Evolutionary conservation across 2,329 filamentous ascomycete genomes (phyloP).

Genomic region (Fusarium sp.): DNA sequence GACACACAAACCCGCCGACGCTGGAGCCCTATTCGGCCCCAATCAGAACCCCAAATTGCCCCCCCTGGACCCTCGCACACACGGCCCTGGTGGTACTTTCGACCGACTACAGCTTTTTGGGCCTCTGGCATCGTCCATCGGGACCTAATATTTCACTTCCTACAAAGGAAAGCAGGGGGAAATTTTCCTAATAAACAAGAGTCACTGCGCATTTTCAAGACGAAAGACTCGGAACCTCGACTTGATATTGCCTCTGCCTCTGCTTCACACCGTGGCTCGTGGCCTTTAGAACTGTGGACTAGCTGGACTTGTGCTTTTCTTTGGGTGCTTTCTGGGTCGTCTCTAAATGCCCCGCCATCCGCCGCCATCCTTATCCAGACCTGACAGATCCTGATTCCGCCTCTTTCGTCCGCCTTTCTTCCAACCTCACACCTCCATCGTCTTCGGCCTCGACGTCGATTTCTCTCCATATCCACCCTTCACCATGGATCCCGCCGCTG

Average conservation of each 20-base stretch:
- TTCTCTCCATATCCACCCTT: constrained; percentile 35
- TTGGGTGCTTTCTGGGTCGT: constrained; percentile 39
- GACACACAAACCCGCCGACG: constrained; percentile 36
- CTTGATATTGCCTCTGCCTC: constrained; percentile 1
- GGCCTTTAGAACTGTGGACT: constrained; percentile 40
- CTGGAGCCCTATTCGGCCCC: constrained; percentile 45
- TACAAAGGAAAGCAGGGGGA: constrained; percentile 18
- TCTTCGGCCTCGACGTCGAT: constrained; percentile 46
- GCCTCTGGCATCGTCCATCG: constrained; percentile 41
- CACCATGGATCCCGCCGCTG: constrained; percentile 78
- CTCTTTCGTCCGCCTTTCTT: constrained; percentile 40
- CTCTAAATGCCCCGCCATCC: constrained; percentile 50
- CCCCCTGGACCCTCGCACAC: constrained; percentile 40
- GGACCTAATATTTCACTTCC: constrained; percentile 38
- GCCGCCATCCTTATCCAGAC: constrained; percentile 46
- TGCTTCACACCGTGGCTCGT: constrained; percentile 31
- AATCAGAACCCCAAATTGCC: constrained; percentile 38
- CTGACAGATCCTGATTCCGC: constrained; percentile 50
- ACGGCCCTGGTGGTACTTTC: constrained; percentile 40
- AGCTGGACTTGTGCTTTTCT: constrained; percentile 36
- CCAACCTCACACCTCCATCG: constrained; percentile 41
- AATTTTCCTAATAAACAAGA: constrained; percentile 13
- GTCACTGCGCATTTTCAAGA: constrained; percentile 24
- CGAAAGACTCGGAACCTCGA: constrained; percentile 21
- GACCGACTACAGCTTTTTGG: constrained; percentile 42